These are phyloP conservation scores for Hemisphaericaspora nanyangensis DNA, from an alignment of 805 yeast species.

Conservation along the genomic window DNA sequence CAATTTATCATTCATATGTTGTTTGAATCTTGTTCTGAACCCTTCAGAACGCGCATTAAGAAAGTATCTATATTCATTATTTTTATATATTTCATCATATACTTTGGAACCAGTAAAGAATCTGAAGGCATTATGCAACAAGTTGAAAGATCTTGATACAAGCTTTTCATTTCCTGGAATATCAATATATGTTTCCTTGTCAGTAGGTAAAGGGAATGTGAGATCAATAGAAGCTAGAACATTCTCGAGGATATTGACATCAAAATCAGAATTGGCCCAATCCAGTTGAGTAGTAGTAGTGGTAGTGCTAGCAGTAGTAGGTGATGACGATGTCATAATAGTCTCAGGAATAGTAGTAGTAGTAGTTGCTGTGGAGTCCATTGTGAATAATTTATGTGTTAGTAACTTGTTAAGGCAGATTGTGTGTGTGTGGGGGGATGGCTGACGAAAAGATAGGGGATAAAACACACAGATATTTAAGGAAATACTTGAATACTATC, in stretches of 20 bases:
- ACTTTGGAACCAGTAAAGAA: slow-evolving; percentile 24
- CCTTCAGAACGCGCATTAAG: slow-evolving; percentile 26
- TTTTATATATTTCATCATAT: slow-evolving; percentile 26
- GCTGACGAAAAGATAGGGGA: no score
- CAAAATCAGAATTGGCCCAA: slow-evolving; percentile 17
- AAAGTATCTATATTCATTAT: slow-evolving; percentile 31
- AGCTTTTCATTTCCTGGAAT: slow-evolving; percentile 27
- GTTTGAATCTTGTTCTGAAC: slow-evolving; percentile 24
- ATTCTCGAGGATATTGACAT: slow-evolving; percentile 36
- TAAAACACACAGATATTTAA: no score
- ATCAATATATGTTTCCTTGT: slow-evolving; percentile 25
- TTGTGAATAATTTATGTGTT: no score
- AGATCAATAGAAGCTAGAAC: slow-evolving; percentile 32
- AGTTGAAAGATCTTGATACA: slow-evolving; percentile 17
- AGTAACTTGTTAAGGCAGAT: no score
- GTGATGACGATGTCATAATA: no score
- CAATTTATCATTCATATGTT: slow-evolving; percentile 31
- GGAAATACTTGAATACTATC: no score
- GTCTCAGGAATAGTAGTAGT: no score
- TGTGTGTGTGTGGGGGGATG: no score
- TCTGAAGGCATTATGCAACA: slow-evolving; percentile 29
- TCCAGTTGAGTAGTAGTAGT: slow-evolving; percentile 1
- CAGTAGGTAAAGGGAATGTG: slow-evolving; percentile 38
- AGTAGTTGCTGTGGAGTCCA: no score
- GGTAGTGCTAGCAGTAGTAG: not conserved